These are phyloP conservation scores for Podospora fimiseda DNA, from an alignment of 495 filamentous ascomycete genomes.

Conservation along the genomic window DNA sequence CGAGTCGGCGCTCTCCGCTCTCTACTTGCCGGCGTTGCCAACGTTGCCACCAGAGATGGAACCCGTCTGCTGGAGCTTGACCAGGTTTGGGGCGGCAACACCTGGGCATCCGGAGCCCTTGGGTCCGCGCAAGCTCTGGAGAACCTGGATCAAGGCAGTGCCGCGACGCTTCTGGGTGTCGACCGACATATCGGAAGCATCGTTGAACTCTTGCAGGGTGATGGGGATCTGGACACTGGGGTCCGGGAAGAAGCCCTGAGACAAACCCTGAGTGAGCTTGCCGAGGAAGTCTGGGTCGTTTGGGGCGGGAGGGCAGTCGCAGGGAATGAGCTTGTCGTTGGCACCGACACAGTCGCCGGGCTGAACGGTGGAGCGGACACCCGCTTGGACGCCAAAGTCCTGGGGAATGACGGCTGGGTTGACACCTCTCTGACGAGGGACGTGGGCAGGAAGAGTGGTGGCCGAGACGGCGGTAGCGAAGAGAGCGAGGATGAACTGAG, in stretches of 20 bases:
- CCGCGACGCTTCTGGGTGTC: slow-evolving; percentile 13
- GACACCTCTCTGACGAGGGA: slow-evolving; percentile 10
- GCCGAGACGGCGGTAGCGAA: slow-evolving; percentile 7
- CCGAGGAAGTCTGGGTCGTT: slow-evolving; percentile 18
- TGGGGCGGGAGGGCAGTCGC: slow-evolving; percentile 18
- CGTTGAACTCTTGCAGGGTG: slow-evolving; percentile 19
- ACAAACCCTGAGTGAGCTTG: slow-evolving; percentile 13
- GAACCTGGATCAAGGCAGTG: slow-evolving; percentile 22
- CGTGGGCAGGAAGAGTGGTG: not conserved
- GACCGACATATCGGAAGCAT: slow-evolving; percentile 10
- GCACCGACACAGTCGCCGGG: slow-evolving; percentile 10
- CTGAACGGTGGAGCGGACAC: slow-evolving; percentile 3
- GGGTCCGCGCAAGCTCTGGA: slow-evolving; percentile 20
- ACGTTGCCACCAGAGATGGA: not conserved
- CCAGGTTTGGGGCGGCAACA: slow-evolving; percentile 14
- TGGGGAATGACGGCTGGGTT: slow-evolving; percentile 16
- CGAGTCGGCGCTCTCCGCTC: not conserved
- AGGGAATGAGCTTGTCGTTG: slow-evolving; percentile 20
- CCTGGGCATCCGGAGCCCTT: slow-evolving; percentile 23
- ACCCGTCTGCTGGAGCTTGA: slow-evolving; percentile 17
- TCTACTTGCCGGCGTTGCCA: slow-evolving; percentile 7
- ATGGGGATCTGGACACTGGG: slow-evolving; percentile 17
- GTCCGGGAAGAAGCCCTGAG: slow-evolving; percentile 24
- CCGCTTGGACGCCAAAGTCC: slow-evolving; percentile 15
- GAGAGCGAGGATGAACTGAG: slow-evolving; percentile 7